Conservation (phyloP, 75 land plant species). For the Adiantum capillusveneris region DNA sequence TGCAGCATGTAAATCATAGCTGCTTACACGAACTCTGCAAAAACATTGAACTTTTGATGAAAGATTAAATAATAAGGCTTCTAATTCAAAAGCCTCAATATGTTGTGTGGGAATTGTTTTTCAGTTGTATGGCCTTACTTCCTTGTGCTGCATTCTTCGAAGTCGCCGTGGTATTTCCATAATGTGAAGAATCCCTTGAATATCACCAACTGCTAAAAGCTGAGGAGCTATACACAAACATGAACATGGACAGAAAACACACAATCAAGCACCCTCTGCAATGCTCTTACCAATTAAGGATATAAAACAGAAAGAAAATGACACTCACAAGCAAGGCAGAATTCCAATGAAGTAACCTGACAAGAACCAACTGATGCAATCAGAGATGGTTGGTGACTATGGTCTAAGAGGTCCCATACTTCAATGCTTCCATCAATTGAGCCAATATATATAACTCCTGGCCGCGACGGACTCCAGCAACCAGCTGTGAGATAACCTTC, state of each 20-base stretch:
- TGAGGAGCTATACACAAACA: constrained; percentile 19
- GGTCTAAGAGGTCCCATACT: constrained; percentile 39
- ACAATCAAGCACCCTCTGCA: not conserved
- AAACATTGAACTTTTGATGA: too few species aligned
- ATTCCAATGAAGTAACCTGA: constrained; percentile 35
- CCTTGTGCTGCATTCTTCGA: constrained; percentile 20
- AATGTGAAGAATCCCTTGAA: constrained; percentile 29
- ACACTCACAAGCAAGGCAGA: constrained; percentile 12
- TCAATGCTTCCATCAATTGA: constrained; percentile 29
- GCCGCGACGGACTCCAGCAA: constrained; percentile 41
- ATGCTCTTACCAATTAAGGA: not conserved
- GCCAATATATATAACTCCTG: constrained; percentile 36
- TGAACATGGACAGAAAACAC: not conserved
- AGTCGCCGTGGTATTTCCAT: constrained; percentile 39
- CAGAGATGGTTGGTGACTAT: constrained; percentile 36
- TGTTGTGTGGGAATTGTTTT: too few species aligned
- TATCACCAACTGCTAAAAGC: constrained; percentile 33
- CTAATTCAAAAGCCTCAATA: too few species aligned
- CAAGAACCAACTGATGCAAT: constrained; percentile 24
- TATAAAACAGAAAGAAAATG: not conserved
- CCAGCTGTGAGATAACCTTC: constrained; percentile 32
- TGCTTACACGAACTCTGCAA: not conserved
- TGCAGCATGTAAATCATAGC: not conserved
- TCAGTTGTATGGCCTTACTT: constrained; percentile 15
- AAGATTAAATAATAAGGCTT: too few species aligned